Conservation (phyloP, 345 rosid species). For the Linum trigynum region DNA sequence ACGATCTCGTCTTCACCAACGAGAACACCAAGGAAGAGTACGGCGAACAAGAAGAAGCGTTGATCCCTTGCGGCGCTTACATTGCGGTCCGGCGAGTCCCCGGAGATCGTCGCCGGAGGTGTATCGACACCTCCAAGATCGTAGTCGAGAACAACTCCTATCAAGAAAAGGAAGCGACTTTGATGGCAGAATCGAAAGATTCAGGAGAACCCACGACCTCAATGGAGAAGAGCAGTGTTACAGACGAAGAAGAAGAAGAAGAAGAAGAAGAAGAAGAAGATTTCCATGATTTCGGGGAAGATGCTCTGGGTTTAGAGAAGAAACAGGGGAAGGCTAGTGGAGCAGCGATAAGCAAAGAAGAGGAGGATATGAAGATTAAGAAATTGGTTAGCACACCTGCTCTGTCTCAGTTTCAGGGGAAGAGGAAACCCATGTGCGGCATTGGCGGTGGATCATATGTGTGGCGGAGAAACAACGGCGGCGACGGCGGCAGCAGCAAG, state of each 20-base stretch:
- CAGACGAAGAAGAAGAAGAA: no score
- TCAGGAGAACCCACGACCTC: no score
- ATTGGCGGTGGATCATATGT: not conserved
- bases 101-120: constrained; percentile 1
- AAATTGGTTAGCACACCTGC: not conserved
- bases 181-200: no score
- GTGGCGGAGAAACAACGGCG: not conserved
- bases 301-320: not conserved
- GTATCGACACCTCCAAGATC: not conserved
- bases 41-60: not conserved
- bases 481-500: not conserved
- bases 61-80: not conserved
- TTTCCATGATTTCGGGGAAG: not conserved
- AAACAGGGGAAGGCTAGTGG: not conserved
- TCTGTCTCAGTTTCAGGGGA: not conserved
- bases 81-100: not conserved
- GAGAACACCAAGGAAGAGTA: not conserved
- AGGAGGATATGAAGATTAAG: not conserved
- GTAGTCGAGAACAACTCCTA: not conserved
- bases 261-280: not conserved
- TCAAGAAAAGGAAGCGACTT: not conserved
- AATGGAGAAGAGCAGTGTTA: no score
- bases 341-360: not conserved
- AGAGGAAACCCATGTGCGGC: not conserved
- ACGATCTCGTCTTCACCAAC: not conserved